Evolutionary conservation across 1,284 basidiomycete species (phyloP), one percentile per base, ranked within the genome.

Genomic region (Trichosporon coremiiforme): DNA sequence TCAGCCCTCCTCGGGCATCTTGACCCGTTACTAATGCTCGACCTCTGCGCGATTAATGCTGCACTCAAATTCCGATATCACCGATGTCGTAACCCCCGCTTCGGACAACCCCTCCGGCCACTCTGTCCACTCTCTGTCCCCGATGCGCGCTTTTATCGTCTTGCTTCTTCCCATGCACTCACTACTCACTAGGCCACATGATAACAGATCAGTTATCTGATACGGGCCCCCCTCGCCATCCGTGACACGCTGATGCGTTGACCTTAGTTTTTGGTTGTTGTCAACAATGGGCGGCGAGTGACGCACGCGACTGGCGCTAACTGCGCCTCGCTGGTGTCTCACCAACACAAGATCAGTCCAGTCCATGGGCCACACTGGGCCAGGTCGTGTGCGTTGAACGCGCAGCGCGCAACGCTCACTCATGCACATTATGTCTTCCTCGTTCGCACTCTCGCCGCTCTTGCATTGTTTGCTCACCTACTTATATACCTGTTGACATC

Each of bases 51-150:
- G 55, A 57, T 57, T 29, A 31, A 57, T 13, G 55, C 22, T 31
- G 10, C 29, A 29, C 15, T 57, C 12, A 31, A 33, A 33, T 33
- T 13, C 57, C 57, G 57, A 60, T 60, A 60, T 60, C 29, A 60
- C 57, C 57, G 57, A 60, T 60, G 57, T 35, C 57, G 57, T 60
- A 60, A 45, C 47, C 47, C 3, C 47, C 47, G 47, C 3, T 22
- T n/a, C n/a, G n/a, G 47, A 17, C n/a, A 5, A 20, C n/a, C n/a
- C 47, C 47, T 53, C 47, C n/a, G 47, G 47, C 47, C 15, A 53
- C 47, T 4, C 41, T 4, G 17, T 15, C 8, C 47, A 15, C 47
- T 22, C 45, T 1, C 17, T 53, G n/a, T n/a, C 47, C 3, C 47
- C 47, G 47, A 53, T 53, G 47, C 47, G 47, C 47, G 36, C 20